Conservation (phyloP, 108 stramenopile species). For the Cyclotella distinguenda region DNA sequence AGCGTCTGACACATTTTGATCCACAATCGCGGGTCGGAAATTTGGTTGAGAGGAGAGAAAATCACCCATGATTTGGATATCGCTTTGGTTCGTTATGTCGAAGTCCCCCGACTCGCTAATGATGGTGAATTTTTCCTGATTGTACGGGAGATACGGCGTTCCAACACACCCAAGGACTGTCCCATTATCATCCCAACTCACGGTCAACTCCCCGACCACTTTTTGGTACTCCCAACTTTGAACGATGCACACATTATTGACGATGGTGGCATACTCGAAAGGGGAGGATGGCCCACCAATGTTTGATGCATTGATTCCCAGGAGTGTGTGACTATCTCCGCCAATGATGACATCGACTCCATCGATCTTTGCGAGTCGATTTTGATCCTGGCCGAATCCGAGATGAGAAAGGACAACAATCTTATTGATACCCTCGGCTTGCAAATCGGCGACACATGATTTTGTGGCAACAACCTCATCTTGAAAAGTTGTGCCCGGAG, state of each 20-base stretch:
- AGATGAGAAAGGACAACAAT: conserved; percentile 53
- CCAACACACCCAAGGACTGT: conserved; percentile 45
- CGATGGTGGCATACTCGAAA: conserved; percentile 33
- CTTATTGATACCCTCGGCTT: conserved; percentile 48
- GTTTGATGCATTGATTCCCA: conserved; percentile 31
- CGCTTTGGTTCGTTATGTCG: conserved; percentile 17
- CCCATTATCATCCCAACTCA: conserved; percentile 49
- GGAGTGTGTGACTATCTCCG: conserved; percentile 51
- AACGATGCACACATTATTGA: conserved; percentile 46
- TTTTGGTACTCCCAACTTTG: conserved; percentile 54
- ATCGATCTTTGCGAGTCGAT: conserved; percentile 32
- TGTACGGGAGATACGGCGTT: conserved; percentile 19
- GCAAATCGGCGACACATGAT: conserved; percentile 35
- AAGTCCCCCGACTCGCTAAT: not conserved
- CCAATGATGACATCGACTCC: conserved; percentile 66
- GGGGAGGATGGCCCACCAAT: conserved; percentile 3
- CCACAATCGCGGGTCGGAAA: not conserved
- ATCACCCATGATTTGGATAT: conserved; percentile 7
- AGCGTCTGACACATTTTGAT: conserved; percentile 10
- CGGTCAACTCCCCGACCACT: conserved; percentile 29
- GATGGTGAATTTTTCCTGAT: conserved; percentile 13
- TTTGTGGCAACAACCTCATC: conserved; percentile 46
- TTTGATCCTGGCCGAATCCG: conserved; percentile 45
- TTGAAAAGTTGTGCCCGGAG: conserved; percentile 37
- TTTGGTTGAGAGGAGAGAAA: conserved; percentile 12